Evolutionary conservation across 2,329 filamentous ascomycete species (phyloP).

Genomic region (Hysterium pulicare): DNA sequence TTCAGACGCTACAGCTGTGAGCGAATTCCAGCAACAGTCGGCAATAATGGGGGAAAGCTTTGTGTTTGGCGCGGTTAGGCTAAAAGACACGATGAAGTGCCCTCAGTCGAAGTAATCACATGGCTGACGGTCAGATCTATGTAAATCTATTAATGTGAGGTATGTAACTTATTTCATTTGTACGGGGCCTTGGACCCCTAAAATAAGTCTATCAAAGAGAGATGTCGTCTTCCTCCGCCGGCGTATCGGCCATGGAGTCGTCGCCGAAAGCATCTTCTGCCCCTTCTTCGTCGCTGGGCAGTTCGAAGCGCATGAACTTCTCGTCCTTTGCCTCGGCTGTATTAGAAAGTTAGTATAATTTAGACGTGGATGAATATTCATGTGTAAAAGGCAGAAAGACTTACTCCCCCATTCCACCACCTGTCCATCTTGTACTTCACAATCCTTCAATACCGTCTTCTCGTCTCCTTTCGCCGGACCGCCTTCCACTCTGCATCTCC

Average conservation of each 20-base stretch:
- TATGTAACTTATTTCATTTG: too few relatives aligned
- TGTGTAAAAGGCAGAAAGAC: slow-evolving; percentile 11
- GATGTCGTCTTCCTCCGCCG: slow-evolving; percentile 1
- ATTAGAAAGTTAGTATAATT: slow-evolving; percentile 7
- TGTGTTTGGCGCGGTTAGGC: too few relatives aligned
- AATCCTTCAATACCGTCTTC: slow-evolving; percentile 68
- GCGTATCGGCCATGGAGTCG: slow-evolving; percentile 1
- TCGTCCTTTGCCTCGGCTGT: slow-evolving; percentile 56
- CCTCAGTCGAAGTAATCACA: too few relatives aligned
- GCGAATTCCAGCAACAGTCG: too few relatives aligned
- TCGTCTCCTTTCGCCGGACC: slow-evolving; percentile 52
- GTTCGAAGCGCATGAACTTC: slow-evolving; percentile 56
- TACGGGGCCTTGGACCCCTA: too few relatives aligned
- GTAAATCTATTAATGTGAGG: too few relatives aligned
- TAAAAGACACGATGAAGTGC: too few relatives aligned
- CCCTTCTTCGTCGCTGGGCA: slow-evolving; percentile 35
- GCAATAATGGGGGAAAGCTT: too few relatives aligned
- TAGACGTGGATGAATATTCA: background rate
- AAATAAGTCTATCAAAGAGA: background rate
- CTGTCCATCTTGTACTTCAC: slow-evolving; percentile 85
- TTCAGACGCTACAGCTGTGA: too few relatives aligned
- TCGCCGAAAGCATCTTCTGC: slow-evolving; percentile 18
- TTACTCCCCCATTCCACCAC: slow-evolving; percentile 72
- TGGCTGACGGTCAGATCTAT: too few relatives aligned
- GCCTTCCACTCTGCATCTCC: slow-evolving; percentile 77